Evolutionary conservation across 306 rosid genomes (phyloP).

Genomic region (Vachellia pachyceras): DNA sequence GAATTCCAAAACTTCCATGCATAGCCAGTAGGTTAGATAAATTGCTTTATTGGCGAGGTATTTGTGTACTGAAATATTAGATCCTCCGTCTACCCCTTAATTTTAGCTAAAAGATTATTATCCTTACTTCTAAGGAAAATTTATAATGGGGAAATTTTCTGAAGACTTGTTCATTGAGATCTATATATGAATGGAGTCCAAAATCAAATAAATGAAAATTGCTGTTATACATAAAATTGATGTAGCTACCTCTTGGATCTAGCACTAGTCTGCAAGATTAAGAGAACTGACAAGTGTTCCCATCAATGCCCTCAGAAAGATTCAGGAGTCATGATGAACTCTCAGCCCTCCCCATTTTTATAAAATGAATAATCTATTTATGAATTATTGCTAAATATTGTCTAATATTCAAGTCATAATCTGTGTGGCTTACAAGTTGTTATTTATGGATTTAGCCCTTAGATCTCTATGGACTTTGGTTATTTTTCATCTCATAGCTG

Average conservation of each 20-base stretch:
- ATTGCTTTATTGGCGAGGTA: neutral
- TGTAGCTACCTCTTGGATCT: constrained; percentile 8
- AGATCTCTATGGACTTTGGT: constrained; percentile 11
- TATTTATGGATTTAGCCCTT: constrained; percentile 32
- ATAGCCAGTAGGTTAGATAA: neutral
- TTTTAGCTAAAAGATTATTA: neutral
- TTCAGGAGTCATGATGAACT: constrained; percentile 29
- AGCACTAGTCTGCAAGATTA: neutral
- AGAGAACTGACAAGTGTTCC: constrained; percentile 24
- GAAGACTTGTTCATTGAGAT: neutral
- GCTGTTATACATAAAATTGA: neutral
- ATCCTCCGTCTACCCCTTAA: neutral
- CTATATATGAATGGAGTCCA: neutral
- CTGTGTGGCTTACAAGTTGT: constrained; percentile 19
- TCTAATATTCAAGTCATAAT: neutral
- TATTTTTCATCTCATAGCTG: constrained; percentile 11
- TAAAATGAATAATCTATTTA: neutral
- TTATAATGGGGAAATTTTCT: neutral
- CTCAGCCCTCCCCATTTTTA: constrained; percentile 14
- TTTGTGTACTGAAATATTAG: neutral
- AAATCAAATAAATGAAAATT: neutral
- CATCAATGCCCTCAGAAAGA: constrained; percentile 13
- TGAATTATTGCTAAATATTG: neutral
- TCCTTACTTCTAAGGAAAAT: neutral
- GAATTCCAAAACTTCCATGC: neutral